These are phyloP conservation scores for Amanita brunnescens DNA, from an alignment of 768 basidiomycete species.

Conservation along the genomic window DNA sequence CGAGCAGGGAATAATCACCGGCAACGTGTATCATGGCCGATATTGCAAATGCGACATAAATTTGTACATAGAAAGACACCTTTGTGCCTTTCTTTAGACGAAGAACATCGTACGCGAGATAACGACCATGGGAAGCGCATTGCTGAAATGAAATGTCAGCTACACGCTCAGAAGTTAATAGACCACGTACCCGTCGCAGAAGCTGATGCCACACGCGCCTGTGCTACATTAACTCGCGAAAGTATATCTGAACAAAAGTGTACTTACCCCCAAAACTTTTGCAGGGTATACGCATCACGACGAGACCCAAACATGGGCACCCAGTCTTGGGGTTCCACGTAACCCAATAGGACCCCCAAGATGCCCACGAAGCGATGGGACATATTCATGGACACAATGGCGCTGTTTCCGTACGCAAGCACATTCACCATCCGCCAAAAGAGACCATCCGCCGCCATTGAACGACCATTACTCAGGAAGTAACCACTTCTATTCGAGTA, in stretches of 20 bases:
- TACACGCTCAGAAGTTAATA: background rate
- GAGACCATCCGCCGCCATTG: conserved; percentile 7
- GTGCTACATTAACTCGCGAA: background rate
- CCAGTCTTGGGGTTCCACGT: conserved; percentile 17
- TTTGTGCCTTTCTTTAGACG: conserved; percentile 8
- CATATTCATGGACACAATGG: conserved; percentile 5
- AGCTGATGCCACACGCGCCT: conserved; percentile 19
- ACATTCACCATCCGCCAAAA: conserved; percentile 11
- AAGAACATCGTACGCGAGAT: conserved; percentile 3
- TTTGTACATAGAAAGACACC: conserved; percentile 12
- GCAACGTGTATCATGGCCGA: conserved; percentile 23
- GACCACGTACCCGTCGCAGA: conserved; percentile 13
- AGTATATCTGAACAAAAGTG: background rate
- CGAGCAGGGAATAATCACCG: conserved; percentile 24
- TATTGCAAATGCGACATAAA: conserved; percentile 21
- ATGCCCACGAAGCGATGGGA: conserved; percentile 9
- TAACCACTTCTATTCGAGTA: conserved; percentile 8
- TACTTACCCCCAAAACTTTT: conserved; percentile 16
- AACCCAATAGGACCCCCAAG: conserved; percentile 9
- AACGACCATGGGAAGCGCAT: conserved; percentile 5
- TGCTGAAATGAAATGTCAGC: background rate
- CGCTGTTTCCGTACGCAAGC: conserved; percentile 13
- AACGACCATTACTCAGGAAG: conserved; percentile 10
- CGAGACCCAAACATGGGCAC: conserved; percentile 15
- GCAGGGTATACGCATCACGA: conserved; percentile 14